phyloP scores from a whole-genome alignment of 495 filamentous ascomycete species.

The Xylaria curta region DNA sequence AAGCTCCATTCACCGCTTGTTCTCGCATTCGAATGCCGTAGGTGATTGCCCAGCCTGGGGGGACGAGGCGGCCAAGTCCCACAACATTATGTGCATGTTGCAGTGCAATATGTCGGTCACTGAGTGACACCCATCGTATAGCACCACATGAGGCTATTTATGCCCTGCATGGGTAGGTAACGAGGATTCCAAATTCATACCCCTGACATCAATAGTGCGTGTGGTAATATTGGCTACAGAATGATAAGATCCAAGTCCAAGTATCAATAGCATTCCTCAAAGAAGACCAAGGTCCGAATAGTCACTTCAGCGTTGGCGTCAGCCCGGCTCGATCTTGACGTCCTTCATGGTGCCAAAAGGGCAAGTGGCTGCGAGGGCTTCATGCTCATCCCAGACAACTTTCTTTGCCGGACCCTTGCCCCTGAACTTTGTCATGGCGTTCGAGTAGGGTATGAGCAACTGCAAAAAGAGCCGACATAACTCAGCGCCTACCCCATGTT shows the following conservation, averaged over 20 bases:
- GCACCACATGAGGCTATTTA: constrained; percentile 10
- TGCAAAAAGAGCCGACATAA: background rate
- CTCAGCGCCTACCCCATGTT: background rate
- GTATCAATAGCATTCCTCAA: background rate
- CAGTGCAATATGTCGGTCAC: background rate
- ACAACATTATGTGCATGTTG: constrained; percentile 9
- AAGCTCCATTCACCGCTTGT: constrained; percentile 3
- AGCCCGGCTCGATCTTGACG: background rate
- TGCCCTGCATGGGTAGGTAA: constrained; percentile 14
- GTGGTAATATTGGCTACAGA: background rate
- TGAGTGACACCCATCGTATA: background rate
- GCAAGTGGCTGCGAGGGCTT: background rate
- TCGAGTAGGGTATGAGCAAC: background rate
- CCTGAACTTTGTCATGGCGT: background rate
- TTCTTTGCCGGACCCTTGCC: background rate
- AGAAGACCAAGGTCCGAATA: background rate
- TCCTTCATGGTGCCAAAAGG: background rate
- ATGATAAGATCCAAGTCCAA: background rate
- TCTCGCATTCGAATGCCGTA: background rate
- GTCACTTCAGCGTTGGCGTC: background rate
- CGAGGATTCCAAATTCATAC: constrained; percentile 5
- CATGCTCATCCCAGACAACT: background rate
- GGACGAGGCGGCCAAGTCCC: constrained; percentile 8
- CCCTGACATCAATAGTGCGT: constrained; percentile 5
- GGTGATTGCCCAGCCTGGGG: background rate